These are phyloP conservation scores for Monilinia laxa DNA, from an alignment of 2,329 filamentous ascomycete genomes.

Conservation along the genomic window DNA sequence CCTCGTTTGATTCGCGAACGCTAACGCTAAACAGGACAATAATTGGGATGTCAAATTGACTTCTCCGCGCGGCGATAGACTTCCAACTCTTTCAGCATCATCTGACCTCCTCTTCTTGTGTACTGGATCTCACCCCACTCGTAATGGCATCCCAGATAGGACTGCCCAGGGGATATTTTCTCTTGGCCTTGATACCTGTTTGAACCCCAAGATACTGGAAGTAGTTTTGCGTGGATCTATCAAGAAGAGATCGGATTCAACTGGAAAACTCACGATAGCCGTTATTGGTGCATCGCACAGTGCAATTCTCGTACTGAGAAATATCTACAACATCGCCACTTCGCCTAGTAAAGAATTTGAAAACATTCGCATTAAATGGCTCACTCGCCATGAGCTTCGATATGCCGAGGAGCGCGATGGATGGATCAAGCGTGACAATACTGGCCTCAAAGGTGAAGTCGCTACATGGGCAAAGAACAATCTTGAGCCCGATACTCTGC, in stretches of 20 bases:
- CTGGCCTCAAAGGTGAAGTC: conserved; percentile 61
- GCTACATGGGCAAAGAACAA: conserved; percentile 59
- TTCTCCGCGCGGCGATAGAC: conserved; percentile 26
- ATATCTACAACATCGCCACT: conserved; percentile 51
- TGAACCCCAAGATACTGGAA: neutral
- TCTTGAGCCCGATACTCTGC: conserved; percentile 53
- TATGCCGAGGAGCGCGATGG: conserved; percentile 62
- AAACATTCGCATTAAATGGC: conserved; percentile 59
- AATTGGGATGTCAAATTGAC: conserved; percentile 43
- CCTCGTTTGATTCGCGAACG: neutral
- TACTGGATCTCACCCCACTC: conserved; percentile 53
- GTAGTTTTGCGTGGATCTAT: neutral
- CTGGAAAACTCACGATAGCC: conserved; percentile 46
- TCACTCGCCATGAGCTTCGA: conserved; percentile 58
- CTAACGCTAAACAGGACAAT: conserved; percentile 27
- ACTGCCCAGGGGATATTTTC: conserved; percentile 40
- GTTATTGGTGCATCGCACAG: conserved; percentile 64
- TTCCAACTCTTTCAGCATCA: conserved; percentile 25
- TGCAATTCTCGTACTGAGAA: conserved; percentile 61
- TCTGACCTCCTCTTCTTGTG: conserved; percentile 51
- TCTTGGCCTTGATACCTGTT: conserved; percentile 8
- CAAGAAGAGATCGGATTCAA: neutral
- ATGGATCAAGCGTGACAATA: conserved; percentile 65
- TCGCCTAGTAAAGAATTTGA: conserved; percentile 27
- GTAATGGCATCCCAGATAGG: conserved; percentile 44